phyloP scores from a whole-genome alignment of 192 early-diverging fungal species.

The Coemansia sp. region DNA sequence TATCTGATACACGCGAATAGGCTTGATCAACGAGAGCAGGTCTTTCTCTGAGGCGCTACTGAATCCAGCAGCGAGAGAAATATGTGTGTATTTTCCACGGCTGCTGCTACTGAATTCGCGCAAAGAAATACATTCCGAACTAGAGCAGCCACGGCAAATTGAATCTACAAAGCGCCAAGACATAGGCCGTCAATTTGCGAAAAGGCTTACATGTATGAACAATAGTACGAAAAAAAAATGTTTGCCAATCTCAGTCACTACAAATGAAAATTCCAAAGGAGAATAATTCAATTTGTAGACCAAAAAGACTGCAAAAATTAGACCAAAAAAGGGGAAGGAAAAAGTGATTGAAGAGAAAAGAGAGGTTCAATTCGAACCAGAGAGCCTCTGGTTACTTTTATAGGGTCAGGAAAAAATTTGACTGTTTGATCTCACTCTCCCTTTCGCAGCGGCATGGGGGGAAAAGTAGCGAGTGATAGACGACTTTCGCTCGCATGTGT shows the following conservation, averaged over 20 bases:
- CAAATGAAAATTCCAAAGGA: constrained; percentile 12
- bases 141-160: not conserved
- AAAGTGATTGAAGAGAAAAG: not conserved
- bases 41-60: not conserved
- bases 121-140: not conserved
- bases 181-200: constrained; percentile 1
- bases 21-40: constrained; percentile 3
- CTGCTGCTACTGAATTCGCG: not conserved
- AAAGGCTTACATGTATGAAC: constrained; percentile 5
- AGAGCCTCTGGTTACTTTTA: not conserved
- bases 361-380: not conserved
- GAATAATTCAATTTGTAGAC: constrained; percentile 30
- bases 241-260: not conserved
- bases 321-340: constrained; percentile 18
- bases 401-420: not conserved
- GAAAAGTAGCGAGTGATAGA: too few species aligned
- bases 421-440: not conserved
- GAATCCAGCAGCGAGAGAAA: not conserved
- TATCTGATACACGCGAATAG: constrained; percentile 1
- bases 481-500: not conserved
- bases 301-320: constrained; percentile 18
- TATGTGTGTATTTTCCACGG: not conserved
- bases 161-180: not conserved
- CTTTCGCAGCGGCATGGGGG: not conserved
- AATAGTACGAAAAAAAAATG: not conserved